Percentiles rank a stretch among this genome's conserved stretches.
Evolutionary conservation across 169 alveolate genomes (phyloP).

Genomic region (Plasmodium coatneyi): DNA sequence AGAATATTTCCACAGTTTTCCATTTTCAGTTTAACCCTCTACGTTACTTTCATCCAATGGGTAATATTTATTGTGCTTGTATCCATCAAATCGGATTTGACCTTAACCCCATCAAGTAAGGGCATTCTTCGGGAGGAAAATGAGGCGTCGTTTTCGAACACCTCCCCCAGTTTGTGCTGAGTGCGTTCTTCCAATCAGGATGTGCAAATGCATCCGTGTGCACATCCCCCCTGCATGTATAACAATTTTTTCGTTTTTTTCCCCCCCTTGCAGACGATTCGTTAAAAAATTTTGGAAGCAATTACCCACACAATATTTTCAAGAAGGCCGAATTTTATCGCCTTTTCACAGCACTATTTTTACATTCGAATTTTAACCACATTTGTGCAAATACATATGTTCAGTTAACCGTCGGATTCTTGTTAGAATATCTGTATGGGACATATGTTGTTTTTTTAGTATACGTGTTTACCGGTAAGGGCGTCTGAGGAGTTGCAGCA

Average conservation of each 20-base stretch:
- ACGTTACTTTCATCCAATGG: slow-evolving; percentile 75
- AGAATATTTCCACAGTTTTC: slow-evolving; percentile 76
- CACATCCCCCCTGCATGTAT: neutral
- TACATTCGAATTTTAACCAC: slow-evolving; percentile 75
- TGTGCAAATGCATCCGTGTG: neutral
- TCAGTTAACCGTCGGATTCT: slow-evolving; percentile 73
- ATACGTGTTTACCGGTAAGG: slow-evolving; percentile 70
- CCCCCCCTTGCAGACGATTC: slow-evolving; percentile 56
- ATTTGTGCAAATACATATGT: slow-evolving; percentile 77
- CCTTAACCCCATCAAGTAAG: slow-evolving; percentile 72
- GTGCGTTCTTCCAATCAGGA: neutral
- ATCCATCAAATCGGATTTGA: slow-evolving; percentile 57
- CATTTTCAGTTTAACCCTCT: slow-evolving; percentile 51
- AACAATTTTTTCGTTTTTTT: neutral
- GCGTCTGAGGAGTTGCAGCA: neutral
- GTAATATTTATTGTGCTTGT: slow-evolving; percentile 51
- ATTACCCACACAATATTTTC: slow-evolving; percentile 61
- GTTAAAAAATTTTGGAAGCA: slow-evolving; percentile 71
- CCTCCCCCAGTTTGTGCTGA: neutral
- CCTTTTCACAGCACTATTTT: slow-evolving; percentile 67
- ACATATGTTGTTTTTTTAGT: slow-evolving; percentile 74
- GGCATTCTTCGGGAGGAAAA: neutral
- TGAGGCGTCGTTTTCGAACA: neutral
- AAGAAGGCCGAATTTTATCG: slow-evolving; percentile 73
- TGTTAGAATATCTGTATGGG: slow-evolving; percentile 74